Conservation (phyloP, 306 rosid species). For the Hylodesmum podocarpum region DNA sequence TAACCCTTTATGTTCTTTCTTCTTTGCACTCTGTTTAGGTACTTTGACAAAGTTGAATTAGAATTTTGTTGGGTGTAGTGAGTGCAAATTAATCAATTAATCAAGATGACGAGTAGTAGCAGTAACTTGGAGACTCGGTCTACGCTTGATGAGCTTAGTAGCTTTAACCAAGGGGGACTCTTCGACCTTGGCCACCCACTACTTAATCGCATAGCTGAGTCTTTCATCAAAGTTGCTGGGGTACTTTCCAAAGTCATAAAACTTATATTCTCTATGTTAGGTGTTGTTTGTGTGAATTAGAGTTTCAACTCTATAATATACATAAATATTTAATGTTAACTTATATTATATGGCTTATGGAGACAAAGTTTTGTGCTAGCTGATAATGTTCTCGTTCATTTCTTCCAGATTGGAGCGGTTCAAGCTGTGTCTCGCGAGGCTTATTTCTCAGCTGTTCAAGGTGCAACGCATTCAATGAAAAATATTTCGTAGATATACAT, state of each 20-base stretch:
- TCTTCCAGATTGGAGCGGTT: constrained; percentile 73
- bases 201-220: constrained; percentile 73
- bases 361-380: no score
- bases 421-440: constrained; percentile 85
- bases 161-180: constrained; percentile 47
- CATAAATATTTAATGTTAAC: no score
- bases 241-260: constrained; percentile 28
- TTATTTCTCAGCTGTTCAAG: constrained; percentile 68
- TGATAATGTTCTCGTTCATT: background rate
- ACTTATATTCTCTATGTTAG: no score
- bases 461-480: constrained; percentile 32
- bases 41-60: background rate
- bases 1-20: background rate
- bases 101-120: constrained; percentile 32
- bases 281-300: no score
- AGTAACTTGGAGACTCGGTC: constrained; percentile 45
- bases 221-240: constrained; percentile 84
- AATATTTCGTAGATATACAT: no score
- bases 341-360: no score
- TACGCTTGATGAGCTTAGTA: constrained; percentile 52
- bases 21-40: background rate
- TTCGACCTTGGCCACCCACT: constrained; percentile 89
- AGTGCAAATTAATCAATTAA: background rate
- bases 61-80: background rate
- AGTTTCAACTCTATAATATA: no score